These are phyloP conservation scores for Naganishia antarctica DNA, from an alignment of 768 basidiomycete species.

Conservation along the genomic window DNA sequence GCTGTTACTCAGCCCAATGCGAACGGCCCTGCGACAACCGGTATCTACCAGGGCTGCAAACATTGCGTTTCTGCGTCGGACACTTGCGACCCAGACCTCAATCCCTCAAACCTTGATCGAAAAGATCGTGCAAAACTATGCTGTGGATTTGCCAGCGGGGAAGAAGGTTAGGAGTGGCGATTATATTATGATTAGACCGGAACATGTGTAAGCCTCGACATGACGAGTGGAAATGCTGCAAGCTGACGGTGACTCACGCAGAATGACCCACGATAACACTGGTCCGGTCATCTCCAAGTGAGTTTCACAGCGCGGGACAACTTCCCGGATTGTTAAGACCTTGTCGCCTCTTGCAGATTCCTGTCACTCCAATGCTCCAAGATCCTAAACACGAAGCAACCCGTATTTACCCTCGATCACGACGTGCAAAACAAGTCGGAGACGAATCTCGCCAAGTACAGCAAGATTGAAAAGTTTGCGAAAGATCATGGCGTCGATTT, in stretches of 20 bases:
- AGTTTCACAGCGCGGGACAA: slow-evolving; percentile 43
- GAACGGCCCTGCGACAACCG: slow-evolving; percentile 8
- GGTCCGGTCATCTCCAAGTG: slow-evolving; percentile 97
- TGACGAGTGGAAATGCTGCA: neutral
- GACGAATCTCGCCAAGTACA: slow-evolving; percentile 89
- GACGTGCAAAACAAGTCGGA: slow-evolving; percentile 92
- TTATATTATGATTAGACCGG: slow-evolving; percentile 98
- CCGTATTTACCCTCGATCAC: slow-evolving; percentile 95
- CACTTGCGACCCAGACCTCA: slow-evolving; percentile 20
- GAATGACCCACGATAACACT: slow-evolving; percentile 71
- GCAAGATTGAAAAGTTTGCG: slow-evolving; percentile 84
- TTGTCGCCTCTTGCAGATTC: slow-evolving; percentile 58
- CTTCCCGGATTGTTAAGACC: neutral
- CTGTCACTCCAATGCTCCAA: slow-evolving; percentile 85
- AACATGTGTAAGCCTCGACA: slow-evolving; percentile 63
- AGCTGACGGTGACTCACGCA: slow-evolving; percentile 25
- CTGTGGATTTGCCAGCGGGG: slow-evolving; percentile 76
- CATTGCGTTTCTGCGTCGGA: slow-evolving; percentile 14
- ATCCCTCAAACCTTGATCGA: slow-evolving; percentile 77
- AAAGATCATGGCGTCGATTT: slow-evolving; percentile 81
- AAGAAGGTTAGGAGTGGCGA: slow-evolving; percentile 85
- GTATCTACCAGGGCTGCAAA: neutral
- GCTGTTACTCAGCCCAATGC: neutral
- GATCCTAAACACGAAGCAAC: slow-evolving; percentile 73
- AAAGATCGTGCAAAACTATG: slow-evolving; percentile 95